Base-by-base conservation (phyloP, 2,329 filamentous ascomycete genomes). In the Pseudovirgaria hyperparasitica region DNA sequence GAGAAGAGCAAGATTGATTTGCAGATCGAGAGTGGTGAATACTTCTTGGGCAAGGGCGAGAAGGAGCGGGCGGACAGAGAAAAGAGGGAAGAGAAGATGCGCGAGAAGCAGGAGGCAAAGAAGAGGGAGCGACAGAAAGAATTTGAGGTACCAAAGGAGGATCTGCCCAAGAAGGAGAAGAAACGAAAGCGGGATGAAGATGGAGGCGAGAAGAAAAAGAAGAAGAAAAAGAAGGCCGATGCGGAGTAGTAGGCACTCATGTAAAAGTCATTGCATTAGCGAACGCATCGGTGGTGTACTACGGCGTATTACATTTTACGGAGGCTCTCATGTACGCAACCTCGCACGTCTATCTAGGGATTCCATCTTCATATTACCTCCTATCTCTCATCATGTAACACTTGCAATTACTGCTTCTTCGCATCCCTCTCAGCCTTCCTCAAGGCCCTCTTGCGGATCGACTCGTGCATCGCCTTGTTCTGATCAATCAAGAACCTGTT, bases 1-100 rank as follows among this genome's bases (percentile, higher is more conserved):
- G 87, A 98, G 67, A 93, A 93, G 81, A 94, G 86, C 72, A 98
- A 96, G 72, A 72, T 98, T 43, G 90, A 98, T 58, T 60, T 85
- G 57, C 87, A 98, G 68, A 93, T 98, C 62, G 90, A 98, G 65
- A 86, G 74, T 43, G 87, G 90, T 59, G 87, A 96, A 61, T 98
- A 92, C 62, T 96, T 96, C 57, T 58, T 98, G 49, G 76, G 77
- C 48, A 93, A 93, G 65, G 75, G 86, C 48, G 86, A 84, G 33
- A 93, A 92, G 67, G 82, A 92, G 46, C 69, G 86, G 34, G 79
- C 76, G 29, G 74, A 67, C 24, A 76, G 80, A 55, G 78, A 87
- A 49, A 80, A 82, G 46, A 67, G 84, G 39, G 70, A 82, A 47
- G 84, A 92, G 53, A 76, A 79, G 56, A 86, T 93, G 61, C 79